Base-by-base conservation (phyloP, 805 yeast species). In the Spathaspora sp. region DNA sequence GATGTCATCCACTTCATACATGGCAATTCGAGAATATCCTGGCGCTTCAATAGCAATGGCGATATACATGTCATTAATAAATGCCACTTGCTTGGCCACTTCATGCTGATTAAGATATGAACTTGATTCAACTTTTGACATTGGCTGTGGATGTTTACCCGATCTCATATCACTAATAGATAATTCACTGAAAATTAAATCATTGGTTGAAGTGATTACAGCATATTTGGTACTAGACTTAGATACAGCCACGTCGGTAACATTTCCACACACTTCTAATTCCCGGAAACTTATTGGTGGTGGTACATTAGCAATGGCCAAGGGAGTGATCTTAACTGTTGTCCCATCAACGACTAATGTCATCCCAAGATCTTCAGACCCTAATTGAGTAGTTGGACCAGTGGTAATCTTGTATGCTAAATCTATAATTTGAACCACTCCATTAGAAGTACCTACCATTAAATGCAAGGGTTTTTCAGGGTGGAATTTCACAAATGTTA, bases 201-300 rank as follows among this genome's bases (percentile, higher is more conserved):
- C 64, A 44, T 57, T 59, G n/a, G 68, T 60, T 51, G 79, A 74
- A 0, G 86, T 77, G 39, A 87, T 66, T 0, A 82, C 77, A 0
- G 89, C 92, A 60, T 80, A 79, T 3, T 64, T 57, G 49, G 78
- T 80, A 64, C 87, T 89, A 10, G 81, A 72, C 48, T 77, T 67
- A 54, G 85, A 80, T 4, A 84, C 80, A 0, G 96, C 87, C 43
- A 81, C 79, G 60, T 87, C 89, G 18, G 76, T 65, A 7, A 90
- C 82, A 51, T 81, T 81, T 1, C 71, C 74, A 1, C 52, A 56
- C 11, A 83, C 70, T 9, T 77, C 80, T 48, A 89, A 67, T 47
- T 84, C 88, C 52, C 96, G 78, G 62, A 78, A 86, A 20, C 89
- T 79, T 63, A 89, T 82, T 43, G 99, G 99, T 0, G 99, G 99